Base-by-base conservation (phyloP, 2,329 filamentous ascomycete species). In the Myriangium duriaei region DNA sequence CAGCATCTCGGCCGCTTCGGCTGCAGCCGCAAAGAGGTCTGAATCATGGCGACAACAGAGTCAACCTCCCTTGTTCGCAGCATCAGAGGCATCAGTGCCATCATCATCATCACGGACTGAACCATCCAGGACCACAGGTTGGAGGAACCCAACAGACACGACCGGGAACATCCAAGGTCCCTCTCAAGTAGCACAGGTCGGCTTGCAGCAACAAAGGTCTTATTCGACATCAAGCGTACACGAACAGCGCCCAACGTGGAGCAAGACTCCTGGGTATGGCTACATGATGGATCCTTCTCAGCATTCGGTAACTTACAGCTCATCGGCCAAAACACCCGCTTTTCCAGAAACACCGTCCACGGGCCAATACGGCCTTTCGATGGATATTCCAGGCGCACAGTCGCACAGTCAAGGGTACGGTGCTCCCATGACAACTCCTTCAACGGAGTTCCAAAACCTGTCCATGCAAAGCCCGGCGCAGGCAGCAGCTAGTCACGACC, bases 401-500 rank as follows among this genome's bases (percentile, higher is more conserved):
- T 16, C 36, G 7, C 36, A 39, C 12, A 13, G 21, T 7, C 30
- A 32, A 15, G 28, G 18, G 12, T 39, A 32, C 15, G 36, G 36
- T 10, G 30, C 29, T 11, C 30, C 36, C 16, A n/a, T 39, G 6
- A 30, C 16, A 12, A 39, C 36, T 10, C 36, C 36, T 16, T 39
- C 36, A n/a, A 30, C 29, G 7, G 36, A 39, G 36, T 39, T 39
- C 30, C 29, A 31, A 9, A 39, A 39, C 30, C 36, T 39, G n/a
- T 39, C 36, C 4, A 39, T 39, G 36, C 36, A 39, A 19, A 39
- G 36, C 21, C 36, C 36, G 11, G 36, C 36, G 12, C 30, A 39
- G 17, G 19, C 36, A 12, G 17, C 36, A 16, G 29, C 36, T 14
- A 26, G 16, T 6, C 36, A 39, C 29, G 36, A 32, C 17, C 17